Percentiles rank a stretch among this genome's conserved stretches.
Evolutionary conservation across 2,329 filamentous ascomycete species (phyloP).

Genomic region (Trichoderma sp.): DNA sequence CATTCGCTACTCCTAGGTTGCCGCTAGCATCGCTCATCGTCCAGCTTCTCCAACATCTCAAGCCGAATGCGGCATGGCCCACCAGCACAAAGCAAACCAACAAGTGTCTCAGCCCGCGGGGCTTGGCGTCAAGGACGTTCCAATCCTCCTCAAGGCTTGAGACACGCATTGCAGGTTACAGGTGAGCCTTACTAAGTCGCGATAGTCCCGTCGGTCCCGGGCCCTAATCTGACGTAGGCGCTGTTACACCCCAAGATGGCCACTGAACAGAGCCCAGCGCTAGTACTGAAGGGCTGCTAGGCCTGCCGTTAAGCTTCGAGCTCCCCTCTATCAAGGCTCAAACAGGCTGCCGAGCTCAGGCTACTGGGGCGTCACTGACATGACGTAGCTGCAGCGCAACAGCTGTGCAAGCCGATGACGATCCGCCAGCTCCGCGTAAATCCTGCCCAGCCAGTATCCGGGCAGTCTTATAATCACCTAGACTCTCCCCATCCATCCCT

Average conservation of each 20-base stretch:
- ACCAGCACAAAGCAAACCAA: not conserved
- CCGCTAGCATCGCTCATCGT: conserved; percentile 20
- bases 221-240: conserved; percentile 11
- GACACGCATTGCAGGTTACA: conserved; percentile 3
- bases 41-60: conserved; percentile 1
- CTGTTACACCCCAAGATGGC: not conserved
- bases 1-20: conserved; percentile 22
- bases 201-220: conserved; percentile 13
- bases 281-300: not conserved
- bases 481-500: conserved; percentile 19
- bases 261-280: not conserved
- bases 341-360: not conserved
- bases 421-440: conserved; percentile 25
- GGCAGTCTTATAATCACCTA: conserved; percentile 23
- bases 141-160: conserved; percentile 2
- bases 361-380: conserved; percentile 2
- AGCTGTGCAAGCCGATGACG: conserved; percentile 25
- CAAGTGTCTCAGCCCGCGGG: conserved; percentile 19
- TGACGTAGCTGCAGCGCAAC: conserved; percentile 24
- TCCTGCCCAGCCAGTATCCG: not conserved
- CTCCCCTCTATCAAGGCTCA: conserved; percentile 13
- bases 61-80: conserved; percentile 19
- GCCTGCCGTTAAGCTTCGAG: not conserved
- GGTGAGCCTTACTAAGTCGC: not conserved
- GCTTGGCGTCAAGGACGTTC: conserved; percentile 16